These are phyloP conservation scores for Linum lewisii DNA, from an alignment of 345 rosid species.

Conservation along the genomic window DNA sequence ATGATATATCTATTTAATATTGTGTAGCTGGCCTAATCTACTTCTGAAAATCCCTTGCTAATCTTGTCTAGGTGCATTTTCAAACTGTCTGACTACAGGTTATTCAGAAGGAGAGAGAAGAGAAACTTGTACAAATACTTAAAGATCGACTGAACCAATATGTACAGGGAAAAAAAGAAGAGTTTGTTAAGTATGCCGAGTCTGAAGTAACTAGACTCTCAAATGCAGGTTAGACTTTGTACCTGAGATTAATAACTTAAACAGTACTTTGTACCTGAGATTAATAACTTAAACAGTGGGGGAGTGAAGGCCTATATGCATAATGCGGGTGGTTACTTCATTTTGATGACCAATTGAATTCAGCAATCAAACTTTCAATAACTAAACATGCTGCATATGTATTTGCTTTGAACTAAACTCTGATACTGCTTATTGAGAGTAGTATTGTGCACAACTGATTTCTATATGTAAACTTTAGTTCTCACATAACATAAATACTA, in stretches of 20 bases:
- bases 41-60: neutral
- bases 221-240: conserved; percentile 54
- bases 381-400: neutral
- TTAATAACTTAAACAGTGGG: neutral
- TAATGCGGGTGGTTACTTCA: no score
- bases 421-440: neutral
- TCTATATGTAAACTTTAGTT: neutral
- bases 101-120: conserved; percentile 97
- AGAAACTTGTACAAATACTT: conserved; percentile 65
- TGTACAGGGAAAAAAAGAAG: conserved; percentile 61
- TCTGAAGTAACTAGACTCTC: conserved; percentile 86
- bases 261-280: neutral
- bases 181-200: conserved; percentile 52
- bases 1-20: neutral
- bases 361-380: neutral
- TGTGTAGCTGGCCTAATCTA: neutral
- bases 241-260: neutral
- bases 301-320: neutral
- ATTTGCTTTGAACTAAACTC: neutral
- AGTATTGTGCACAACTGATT: neutral
- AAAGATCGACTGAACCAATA: conserved; percentile 71
- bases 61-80: neutral
- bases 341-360: no score
- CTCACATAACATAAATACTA: no score
- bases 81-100: conserved; percentile 31